Percentiles rank a stretch among this genome's conserved stretches.
Evolutionary conservation across 2,329 filamentous ascomycete genomes (phyloP).

Genomic region (Monosporascus sp.): DNA sequence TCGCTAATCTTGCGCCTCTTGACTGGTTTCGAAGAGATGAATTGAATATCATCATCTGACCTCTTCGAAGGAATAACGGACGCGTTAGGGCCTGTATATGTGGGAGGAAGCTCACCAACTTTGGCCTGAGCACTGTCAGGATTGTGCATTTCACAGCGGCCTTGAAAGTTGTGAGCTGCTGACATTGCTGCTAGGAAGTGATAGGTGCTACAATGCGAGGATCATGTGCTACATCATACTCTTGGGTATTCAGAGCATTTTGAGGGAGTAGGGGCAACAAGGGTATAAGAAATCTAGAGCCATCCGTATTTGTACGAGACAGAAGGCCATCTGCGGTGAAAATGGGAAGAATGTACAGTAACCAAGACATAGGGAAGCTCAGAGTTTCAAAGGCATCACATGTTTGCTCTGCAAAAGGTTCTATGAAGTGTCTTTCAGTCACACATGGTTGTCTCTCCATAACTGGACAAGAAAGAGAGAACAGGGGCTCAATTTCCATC

Average conservation of each 20-base stretch:
- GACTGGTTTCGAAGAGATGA: constrained; percentile 38
- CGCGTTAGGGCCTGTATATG: not conserved
- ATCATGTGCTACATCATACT: not conserved
- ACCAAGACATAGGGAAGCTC: not conserved
- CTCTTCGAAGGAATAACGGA: constrained; percentile 20
- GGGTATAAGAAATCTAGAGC: constrained; percentile 1
- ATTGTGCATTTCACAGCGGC: constrained; percentile 2
- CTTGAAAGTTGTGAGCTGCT: constrained; percentile 4
- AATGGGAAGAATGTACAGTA: not conserved
- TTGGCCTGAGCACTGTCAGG: not conserved
- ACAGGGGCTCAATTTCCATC: not conserved
- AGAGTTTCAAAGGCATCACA: not conserved
- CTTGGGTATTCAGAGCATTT: not conserved
- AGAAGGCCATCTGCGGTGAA: not conserved
- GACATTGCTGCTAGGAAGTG: constrained; percentile 10
- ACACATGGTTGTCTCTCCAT: not conserved
- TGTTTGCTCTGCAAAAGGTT: not conserved
- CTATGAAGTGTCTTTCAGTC: not conserved
- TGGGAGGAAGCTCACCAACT: not conserved
- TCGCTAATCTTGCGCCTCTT: constrained; percentile 31
- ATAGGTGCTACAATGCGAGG: not conserved
- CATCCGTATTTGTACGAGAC: constrained; percentile 15
- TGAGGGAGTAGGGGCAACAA: not conserved
- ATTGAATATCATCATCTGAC: constrained; percentile 37
- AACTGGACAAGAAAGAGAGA: not conserved